Base-by-base conservation (phyloP, 179 eudicot species). In the Beta corolliflora region DNA sequence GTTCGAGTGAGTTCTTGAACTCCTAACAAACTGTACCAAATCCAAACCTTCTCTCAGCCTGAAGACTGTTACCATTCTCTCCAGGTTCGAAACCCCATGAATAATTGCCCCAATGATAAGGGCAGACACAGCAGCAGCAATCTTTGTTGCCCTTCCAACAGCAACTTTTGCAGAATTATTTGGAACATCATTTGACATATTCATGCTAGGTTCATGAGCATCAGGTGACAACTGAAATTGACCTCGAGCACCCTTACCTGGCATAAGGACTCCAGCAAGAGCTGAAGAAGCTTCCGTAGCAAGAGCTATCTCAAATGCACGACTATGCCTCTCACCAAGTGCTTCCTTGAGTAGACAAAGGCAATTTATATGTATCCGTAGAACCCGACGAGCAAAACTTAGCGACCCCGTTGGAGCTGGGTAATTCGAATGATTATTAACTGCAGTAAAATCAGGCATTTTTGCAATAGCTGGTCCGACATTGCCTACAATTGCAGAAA, bases 301-400 rank as follows among this genome's bases (percentile, higher is more conserved):
- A 77, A 97, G 97, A 82, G 98, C 97, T 54, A 97, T 93, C 84
- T 97, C 98, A 84, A 97, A 97, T 69, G 93, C 97, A n/a, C 99
- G 97, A 82, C 95, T 90, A 80, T 94, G 97, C 77, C 97, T 94
- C 88, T 97, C 99, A 75, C 99, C 99, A 55, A 97, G 93, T 41
- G 95, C 97, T 85, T 97, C 99, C 85, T 94, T 97, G 45, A 97
- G 92, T 80, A 97, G 84, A 82, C 90, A 87, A 16, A 97, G 82
- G 78, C 99, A 94, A 56, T 88, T 88, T 71, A 97, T 79, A 89
- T 94, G 98, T 69, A 94, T 83, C 15, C 92, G 93, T 76, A 94
- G 75, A 72, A 91, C 87, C 75, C 89, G 88, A 44, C 97, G 92
- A 85, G 97, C 94, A 87, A 92, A 90, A 71, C 85, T 84, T 73